A percentile compares a stretch with the other conserved stretches of the same genome.
phyloP scores from a whole-genome alignment of 805 yeast species.

The Monosporozyma servazzii region DNA sequence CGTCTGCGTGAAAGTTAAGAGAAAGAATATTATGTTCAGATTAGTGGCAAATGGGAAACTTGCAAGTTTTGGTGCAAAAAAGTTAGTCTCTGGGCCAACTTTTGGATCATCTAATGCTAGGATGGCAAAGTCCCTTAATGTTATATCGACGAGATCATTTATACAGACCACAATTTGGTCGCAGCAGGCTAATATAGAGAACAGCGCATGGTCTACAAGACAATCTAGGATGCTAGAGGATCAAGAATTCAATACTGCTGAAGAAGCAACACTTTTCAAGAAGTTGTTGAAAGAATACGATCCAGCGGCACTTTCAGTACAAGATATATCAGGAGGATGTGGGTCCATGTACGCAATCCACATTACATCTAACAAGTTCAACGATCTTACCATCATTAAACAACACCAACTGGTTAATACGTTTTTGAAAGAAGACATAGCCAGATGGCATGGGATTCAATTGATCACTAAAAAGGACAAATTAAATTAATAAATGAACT shows the following conservation, averaged over 20 bases:
- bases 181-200: neutral
- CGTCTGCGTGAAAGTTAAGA: neutral
- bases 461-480: constrained; percentile 48
- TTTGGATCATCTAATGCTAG: neutral
- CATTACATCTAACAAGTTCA: constrained; percentile 63
- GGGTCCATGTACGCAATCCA: constrained; percentile 95
- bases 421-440: constrained; percentile 71
- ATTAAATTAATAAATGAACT: neutral
- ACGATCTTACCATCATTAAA: constrained; percentile 75
- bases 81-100: neutral
- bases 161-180: neutral
- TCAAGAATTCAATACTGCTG: neutral
- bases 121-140: neutral
- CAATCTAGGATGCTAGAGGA: neutral
- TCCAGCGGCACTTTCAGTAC: constrained; percentile 58
- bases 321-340: constrained; percentile 90
- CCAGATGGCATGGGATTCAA: constrained; percentile 92
- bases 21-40: neutral
- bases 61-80: neutral
- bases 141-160: neutral
- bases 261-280: neutral
- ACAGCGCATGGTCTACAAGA: neutral
- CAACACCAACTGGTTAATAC: constrained; percentile 88
- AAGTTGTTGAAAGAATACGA: constrained; percentile 34
- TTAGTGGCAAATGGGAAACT: neutral